These are phyloP conservation scores for Phlegmacium glaucopus DNA, from an alignment of 768 basidiomycete species.

Conservation along the genomic window DNA sequence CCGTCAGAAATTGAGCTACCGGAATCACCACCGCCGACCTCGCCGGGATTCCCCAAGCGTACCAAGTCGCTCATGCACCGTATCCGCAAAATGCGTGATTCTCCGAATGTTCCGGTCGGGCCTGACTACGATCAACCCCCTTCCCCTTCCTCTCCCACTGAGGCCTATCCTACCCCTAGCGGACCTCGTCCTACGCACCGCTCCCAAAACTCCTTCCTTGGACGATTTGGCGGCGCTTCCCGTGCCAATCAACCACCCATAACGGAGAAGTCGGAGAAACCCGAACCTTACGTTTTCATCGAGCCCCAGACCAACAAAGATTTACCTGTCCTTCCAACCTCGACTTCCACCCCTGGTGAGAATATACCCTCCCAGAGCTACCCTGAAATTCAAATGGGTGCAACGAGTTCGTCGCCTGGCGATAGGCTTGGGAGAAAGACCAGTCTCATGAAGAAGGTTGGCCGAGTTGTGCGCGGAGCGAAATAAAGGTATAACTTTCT, in stretches of 20 bases:
- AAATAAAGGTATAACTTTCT: conserved; percentile 21
- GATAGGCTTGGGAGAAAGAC: conserved; percentile 61
- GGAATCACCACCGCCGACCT: conserved; percentile 38
- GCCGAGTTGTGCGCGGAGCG: conserved; percentile 62
- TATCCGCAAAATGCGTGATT: conserved; percentile 84
- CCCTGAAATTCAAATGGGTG: conserved; percentile 37
- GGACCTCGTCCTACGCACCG: conserved; percentile 62
- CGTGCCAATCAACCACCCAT: conserved; percentile 22
- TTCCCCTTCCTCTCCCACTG: conserved; percentile 40
- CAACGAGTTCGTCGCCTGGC: conserved; percentile 32
- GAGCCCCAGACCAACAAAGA: conserved; percentile 58
- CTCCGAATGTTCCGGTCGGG: conserved; percentile 75
- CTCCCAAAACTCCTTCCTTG: conserved; percentile 72
- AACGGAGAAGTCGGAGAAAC: conserved; percentile 24
- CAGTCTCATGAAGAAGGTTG: conserved; percentile 78
- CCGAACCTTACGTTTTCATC: conserved; percentile 67
- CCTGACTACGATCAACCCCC: conserved; percentile 42
- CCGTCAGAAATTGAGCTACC: conserved; percentile 34
- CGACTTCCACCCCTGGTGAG: conserved; percentile 4
- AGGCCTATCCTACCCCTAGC: conserved; percentile 15
- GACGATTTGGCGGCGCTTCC: conserved; percentile 54
- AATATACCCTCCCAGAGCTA: conserved; percentile 42
- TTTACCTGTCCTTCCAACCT: conserved; percentile 38
- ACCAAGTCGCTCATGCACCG: conserved; percentile 85
- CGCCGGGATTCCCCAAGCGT: conserved; percentile 59